Conservation (phyloP, 164 flowering plant genomes). For the Brasenia schreberi region DNA sequence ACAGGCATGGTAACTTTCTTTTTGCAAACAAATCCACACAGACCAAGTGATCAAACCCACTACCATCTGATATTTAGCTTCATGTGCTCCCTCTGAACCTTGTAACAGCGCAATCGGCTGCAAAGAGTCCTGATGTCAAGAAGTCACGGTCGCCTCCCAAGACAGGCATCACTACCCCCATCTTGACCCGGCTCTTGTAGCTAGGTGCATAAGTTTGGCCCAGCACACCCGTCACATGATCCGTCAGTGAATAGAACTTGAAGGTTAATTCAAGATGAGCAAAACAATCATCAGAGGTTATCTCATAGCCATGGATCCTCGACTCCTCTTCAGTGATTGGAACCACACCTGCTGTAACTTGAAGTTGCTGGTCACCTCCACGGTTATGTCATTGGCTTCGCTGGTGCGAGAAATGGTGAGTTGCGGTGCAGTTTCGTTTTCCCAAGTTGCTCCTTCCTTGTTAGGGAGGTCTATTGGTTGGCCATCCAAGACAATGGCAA, state of each 20-base stretch:
- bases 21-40: slow-evolving; percentile 21
- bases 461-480: slow-evolving; percentile 2
- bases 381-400: slow-evolving; percentile 10
- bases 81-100: background rate
- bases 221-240: background rate
- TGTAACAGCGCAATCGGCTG: background rate
- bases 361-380: slow-evolving; percentile 2
- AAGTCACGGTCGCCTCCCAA: background rate
- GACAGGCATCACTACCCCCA: background rate
- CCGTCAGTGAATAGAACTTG: slow-evolving; percentile 1
- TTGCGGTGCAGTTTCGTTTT: slow-evolving; percentile 16
- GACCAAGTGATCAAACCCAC: slow-evolving; percentile 10
- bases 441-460: slow-evolving; percentile 55
- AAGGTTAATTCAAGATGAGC: slow-evolving; percentile 23
- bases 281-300: slow-evolving; percentile 45
- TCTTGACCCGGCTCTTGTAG: slow-evolving; percentile 1
- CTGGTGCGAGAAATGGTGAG: slow-evolving; percentile 49
- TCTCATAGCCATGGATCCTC: slow-evolving; percentile 17
- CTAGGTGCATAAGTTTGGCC: background rate
- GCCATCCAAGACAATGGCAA: slow-evolving; percentile 1
- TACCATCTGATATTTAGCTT: slow-evolving; percentile 6
- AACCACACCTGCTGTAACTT: slow-evolving; percentile 1
- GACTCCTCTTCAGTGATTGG: slow-evolving; percentile 1
- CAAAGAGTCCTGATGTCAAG: background rate
- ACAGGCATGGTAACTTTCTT: background rate